These are phyloP conservation scores for Penicillium coffeae DNA, from an alignment of 495 filamentous ascomycete species.

Conservation along the genomic window DNA sequence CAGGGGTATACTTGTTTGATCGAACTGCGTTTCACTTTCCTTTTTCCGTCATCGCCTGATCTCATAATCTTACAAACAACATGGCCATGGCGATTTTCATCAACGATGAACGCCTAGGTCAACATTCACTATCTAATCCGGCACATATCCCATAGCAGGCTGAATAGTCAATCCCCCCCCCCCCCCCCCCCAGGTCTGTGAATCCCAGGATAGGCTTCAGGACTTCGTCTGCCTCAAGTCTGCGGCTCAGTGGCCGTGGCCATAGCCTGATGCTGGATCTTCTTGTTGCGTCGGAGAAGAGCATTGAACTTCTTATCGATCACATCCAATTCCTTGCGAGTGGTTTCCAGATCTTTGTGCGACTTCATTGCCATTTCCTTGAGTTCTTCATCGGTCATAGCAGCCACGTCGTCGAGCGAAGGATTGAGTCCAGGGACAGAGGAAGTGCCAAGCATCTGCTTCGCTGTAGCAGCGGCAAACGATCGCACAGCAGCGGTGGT, in stretches of 20 bases:
- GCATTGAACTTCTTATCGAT: conserved; percentile 46
- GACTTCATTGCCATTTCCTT: conserved; percentile 33
- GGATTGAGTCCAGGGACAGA: conserved; percentile 30
- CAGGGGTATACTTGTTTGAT: too few relatives aligned
- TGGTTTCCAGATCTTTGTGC: conserved; percentile 39
- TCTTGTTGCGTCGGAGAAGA: conserved; percentile 49
- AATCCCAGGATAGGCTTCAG: too few relatives aligned
- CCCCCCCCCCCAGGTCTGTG: too few relatives aligned
- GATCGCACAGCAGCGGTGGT: conserved; percentile 42
- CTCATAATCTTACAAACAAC: background rate
- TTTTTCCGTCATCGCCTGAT: too few relatives aligned
- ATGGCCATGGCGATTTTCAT: too few relatives aligned
- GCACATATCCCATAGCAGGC: too few relatives aligned
- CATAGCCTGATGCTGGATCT: conserved; percentile 42
- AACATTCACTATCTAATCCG: too few relatives aligned
- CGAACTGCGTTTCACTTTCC: background rate
- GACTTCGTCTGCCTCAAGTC: too few relatives aligned
- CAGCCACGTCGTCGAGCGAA: conserved; percentile 39
- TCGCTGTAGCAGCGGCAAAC: conserved; percentile 38
- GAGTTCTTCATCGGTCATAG: conserved; percentile 42
- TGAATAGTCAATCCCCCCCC: too few relatives aligned
- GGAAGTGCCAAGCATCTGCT: conserved; percentile 41
- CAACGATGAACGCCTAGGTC: too few relatives aligned
- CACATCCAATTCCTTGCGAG: conserved; percentile 41
- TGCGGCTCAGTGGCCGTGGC: background rate